Base-by-base conservation (phyloP, 805 yeast species). In the Ogataea angusta region DNA sequence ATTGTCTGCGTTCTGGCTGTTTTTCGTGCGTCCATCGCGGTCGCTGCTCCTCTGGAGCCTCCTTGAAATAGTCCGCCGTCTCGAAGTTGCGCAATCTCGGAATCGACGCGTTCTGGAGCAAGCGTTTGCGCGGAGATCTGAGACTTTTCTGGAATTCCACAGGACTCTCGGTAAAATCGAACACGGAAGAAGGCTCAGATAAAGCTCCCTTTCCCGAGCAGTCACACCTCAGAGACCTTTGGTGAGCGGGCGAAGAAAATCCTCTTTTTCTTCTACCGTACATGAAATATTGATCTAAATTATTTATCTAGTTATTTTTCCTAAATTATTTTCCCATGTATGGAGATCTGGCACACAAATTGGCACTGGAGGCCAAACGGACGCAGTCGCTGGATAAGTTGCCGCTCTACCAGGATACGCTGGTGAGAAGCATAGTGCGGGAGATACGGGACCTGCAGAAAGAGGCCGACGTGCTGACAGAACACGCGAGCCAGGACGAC, bases 281-380 rank as follows among this genome's bases (percentile, higher is more conserved):
- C 13, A 43, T 33, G 2, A 33, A 14, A 14, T 10, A 9, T 14
- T 14, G 23, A 24, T 37, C 29, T 17, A 30, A 30, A 15, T 14
- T 25, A 30, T 36, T 30, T 37, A 13, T 15, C 13, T 30, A 17
- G 8, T n/a, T n/a, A n/a, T 34, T 15, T n/a, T 19, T 19, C 9
- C 8, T 19, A 2, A 25, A n/a, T 24, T n/a, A 13, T n/a, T 18
- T 16, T 10, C 32, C 17, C 6, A 91, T 91, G 99, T 87, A 87
- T 54, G 97, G 97, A 21, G 97, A 90, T 53, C 54, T 76, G 5
- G 96, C 91, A 2, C 76, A 78, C 46, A 91, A 91, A 60, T 75
- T 91, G n/a, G 72, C 86, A 2, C 69, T 79, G 25, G 97, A 93
- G 43, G 93, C 97, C 12, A 84, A 89, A 47, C 69, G 98, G 49